These are phyloP conservation scores for Trichoderma oligosporum DNA, from an alignment of 2,329 filamentous ascomycete genomes.

Conservation along the genomic window DNA sequence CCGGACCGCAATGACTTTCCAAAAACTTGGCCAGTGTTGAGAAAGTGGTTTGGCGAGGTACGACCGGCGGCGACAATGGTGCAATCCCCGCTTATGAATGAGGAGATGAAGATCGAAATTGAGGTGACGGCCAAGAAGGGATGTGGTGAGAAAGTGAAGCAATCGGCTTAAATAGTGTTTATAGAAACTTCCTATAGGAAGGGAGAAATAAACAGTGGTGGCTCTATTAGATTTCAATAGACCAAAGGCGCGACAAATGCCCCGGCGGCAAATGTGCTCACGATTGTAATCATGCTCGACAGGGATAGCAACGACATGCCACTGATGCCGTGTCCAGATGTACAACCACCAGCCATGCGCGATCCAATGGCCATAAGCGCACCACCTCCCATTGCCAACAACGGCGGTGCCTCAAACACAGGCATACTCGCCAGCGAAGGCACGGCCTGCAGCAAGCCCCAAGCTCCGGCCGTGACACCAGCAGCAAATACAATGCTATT, in stretches of 20 bases:
- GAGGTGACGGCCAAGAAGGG: constrained; percentile 41
- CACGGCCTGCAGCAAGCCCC: constrained; percentile 32
- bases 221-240: constrained; percentile 23
- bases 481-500: constrained; percentile 49
- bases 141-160: constrained; percentile 16
- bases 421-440: constrained; percentile 31
- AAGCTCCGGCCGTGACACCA: constrained; percentile 49
- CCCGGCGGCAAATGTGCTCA: constrained; percentile 54
- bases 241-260: constrained; percentile 29
- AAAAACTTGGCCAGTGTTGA: constrained; percentile 47
- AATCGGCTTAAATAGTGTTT: neutral
- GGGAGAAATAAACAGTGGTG: too few relatives aligned
- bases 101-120: constrained; percentile 45
- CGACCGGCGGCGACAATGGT: constrained; percentile 53
- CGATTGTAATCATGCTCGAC: constrained; percentile 60
- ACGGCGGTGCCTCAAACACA: constrained; percentile 33
- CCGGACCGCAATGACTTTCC: constrained; percentile 46
- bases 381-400: constrained; percentile 50
- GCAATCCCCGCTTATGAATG: constrained; percentile 48
- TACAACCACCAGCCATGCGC: constrained; percentile 62
- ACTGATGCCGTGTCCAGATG: constrained; percentile 65
- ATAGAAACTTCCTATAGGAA: too few relatives aligned
- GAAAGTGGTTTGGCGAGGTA: constrained; percentile 47
- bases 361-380: constrained; percentile 56
- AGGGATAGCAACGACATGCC: constrained; percentile 60